phyloP scores from a whole-genome alignment of 2,329 filamentous ascomycete genomes.

The Xylaria sp. region DNA sequence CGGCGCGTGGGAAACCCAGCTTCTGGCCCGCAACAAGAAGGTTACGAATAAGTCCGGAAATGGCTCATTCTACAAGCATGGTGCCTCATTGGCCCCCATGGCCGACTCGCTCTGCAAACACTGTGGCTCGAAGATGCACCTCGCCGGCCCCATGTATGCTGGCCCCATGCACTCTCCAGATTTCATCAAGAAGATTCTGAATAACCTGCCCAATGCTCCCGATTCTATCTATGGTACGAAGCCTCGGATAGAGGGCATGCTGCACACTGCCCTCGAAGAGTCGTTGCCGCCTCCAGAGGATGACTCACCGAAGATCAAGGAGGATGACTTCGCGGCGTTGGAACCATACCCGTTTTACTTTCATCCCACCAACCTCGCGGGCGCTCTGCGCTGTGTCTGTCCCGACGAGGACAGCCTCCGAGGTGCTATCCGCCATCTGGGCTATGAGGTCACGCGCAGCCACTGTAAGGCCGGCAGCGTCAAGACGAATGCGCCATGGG shows the following conservation, averaged over 20 bases:
- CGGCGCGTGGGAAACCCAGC: conserved; percentile 83
- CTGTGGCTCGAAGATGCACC: conserved; percentile 79
- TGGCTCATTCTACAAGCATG: conserved; percentile 71
- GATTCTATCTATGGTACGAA: conserved; percentile 71
- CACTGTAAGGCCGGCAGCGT: conserved; percentile 87
- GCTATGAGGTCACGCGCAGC: conserved; percentile 77
- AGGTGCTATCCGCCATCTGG: conserved; percentile 73
- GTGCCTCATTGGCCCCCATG: conserved; percentile 65
- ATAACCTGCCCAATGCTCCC: conserved; percentile 62
- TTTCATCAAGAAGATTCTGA: conserved; percentile 76
- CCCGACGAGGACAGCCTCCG: conserved; percentile 74
- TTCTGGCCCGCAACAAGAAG: conserved; percentile 63
- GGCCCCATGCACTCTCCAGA: conserved; percentile 79
- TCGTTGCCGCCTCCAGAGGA: conserved; percentile 34
- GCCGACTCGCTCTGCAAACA: conserved; percentile 66
- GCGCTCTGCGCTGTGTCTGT: conserved; percentile 71
- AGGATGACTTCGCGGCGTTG: conserved; percentile 54
- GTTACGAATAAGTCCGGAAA: conserved; percentile 64
- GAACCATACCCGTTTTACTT: conserved; percentile 86
- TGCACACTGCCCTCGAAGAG: conserved; percentile 83
- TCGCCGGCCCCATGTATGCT: conserved; percentile 92
- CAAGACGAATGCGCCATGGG: conserved; percentile 91
- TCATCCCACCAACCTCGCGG: conserved; percentile 67
- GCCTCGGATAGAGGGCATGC: conserved; percentile 81
- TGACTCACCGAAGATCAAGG: conserved; percentile 22